Percentiles rank a stretch among this genome's conserved stretches.
phyloP scores from a whole-genome alignment of 176 grass and related monocot genomes.

The Eleusine indica region DNA sequence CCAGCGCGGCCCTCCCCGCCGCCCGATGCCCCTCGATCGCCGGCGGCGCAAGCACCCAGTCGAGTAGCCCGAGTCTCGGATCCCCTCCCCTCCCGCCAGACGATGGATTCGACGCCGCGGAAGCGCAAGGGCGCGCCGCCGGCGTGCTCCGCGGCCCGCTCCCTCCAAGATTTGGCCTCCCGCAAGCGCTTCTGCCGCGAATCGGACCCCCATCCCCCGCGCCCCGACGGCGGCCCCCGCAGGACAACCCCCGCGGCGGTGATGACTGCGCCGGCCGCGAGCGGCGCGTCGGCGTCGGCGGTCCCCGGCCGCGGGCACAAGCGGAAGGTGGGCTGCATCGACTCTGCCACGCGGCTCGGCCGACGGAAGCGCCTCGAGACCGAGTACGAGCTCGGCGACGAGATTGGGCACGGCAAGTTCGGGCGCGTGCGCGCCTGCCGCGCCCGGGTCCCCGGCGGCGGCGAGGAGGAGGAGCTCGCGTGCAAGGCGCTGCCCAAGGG shows the following conservation, averaged over 20 bases:
- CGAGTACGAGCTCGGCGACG: constrained; percentile 56
- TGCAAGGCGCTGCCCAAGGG: constrained; percentile 67
- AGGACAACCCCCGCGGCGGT: background rate
- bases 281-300: constrained; percentile 42
- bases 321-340: constrained; percentile 71
- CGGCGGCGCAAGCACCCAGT: background rate
- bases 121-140: constrained; percentile 52
- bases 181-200: constrained; percentile 22
- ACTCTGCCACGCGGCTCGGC: constrained; percentile 56
- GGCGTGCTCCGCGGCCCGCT: constrained; percentile 32
- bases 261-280: constrained; percentile 24
- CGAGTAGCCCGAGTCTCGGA: background rate
- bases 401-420: constrained; percentile 69
- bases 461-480: constrained; percentile 50
- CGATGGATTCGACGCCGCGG: constrained; percentile 36
- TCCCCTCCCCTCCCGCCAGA: background rate
- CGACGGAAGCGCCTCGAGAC: constrained; percentile 59
- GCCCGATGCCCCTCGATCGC: background rate
- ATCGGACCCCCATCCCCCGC: background rate
- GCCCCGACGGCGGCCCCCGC: background rate
- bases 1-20: background rate
- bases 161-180: constrained; percentile 35
- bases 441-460: constrained; percentile 34
- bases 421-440: constrained; percentile 65
- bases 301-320: constrained; percentile 53